Evolutionary conservation across 768 basidiomycete genomes (phyloP).

Genomic region (Lactarius quietus): DNA sequence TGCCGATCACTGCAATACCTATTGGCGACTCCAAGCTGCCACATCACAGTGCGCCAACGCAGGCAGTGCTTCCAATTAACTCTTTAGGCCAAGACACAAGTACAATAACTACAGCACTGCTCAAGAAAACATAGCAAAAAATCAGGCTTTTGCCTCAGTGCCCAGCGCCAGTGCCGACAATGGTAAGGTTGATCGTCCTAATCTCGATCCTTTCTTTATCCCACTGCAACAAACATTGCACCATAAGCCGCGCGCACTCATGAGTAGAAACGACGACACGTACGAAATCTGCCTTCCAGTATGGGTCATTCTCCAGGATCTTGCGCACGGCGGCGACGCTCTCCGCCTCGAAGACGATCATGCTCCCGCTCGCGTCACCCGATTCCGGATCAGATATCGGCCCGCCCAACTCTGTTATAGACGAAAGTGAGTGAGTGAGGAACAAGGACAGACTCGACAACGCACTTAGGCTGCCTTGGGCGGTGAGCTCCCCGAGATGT

Average conservation of each 20-base stretch:
- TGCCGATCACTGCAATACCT: no score
- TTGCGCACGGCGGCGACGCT: constrained; percentile 45
- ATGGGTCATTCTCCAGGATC: constrained; percentile 41
- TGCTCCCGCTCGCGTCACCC: constrained; percentile 58
- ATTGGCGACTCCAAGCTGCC: no score
- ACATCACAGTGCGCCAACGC: no score
- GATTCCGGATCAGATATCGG: background rate
- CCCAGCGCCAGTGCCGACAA: no score
- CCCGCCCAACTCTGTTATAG: constrained; percentile 4
- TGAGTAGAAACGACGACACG: no score
- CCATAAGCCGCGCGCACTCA: background rate
- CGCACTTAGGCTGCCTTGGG: no score
- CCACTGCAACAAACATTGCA: constrained; percentile 44
- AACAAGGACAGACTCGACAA: no score
- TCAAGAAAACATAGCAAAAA: no score
- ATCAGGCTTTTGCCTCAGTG: no score
- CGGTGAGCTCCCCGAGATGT: no score
- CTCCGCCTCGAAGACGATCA: constrained; percentile 52
- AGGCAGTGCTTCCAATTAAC: no score
- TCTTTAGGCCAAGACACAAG: no score
- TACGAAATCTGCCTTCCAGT: constrained; percentile 43
- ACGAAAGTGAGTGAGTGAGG: constrained; percentile 31
- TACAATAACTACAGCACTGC: background rate
- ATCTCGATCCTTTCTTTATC: constrained; percentile 52
- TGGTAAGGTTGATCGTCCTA: background rate